Base-by-base conservation (phyloP, 1,139 yeast genomes). In the Suhomyces maxii region DNA sequence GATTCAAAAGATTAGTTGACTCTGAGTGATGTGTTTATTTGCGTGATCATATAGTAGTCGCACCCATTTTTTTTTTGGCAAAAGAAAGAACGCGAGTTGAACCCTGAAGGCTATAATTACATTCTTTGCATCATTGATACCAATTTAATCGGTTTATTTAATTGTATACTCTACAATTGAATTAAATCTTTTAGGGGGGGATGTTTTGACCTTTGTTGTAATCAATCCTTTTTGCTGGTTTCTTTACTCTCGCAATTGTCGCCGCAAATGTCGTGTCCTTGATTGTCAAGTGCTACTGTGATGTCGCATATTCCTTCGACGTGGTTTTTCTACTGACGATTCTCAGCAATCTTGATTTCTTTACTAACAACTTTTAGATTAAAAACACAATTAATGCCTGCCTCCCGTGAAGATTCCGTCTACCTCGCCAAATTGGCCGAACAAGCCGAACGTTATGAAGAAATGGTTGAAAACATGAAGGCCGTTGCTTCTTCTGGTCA, bases 361-460 rank as follows among this genome's bases (percentile, higher is more conserved):
- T 28, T 45, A 45, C 44, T 42, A 44, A 37, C 47, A 13, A 37
- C 35, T 37, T 42, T 42, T 45, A 45, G 48, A 41, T 45, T 45
- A 40, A 40, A 13, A 40, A 41, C 45, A 42, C 34, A 39, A 14
- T 42, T 28, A 69, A 86, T 86, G 93, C 79, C 95, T 61, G 77
- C 86, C 69, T 80, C 91, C 66, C 96, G 97, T 79, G 99, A 93
- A 84, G 97, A 91, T 79, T 89, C 96, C 63, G 97, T 93, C 64
- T 93, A 91, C 76, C 86, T 93, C 71, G 98, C 99, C 73, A 93
- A 93, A 76, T 88, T 93, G 73, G 97, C 98, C 64, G 99, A 93
- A 78, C 98, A 93, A 80, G 98, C 99, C 64, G 99, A 93, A 79
- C 95, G 99, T 76, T 93, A 93, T 71, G 99, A 93, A 77, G 99